Conservation (phyloP, 2,329 filamentous ascomycete species). For the Dothideomycetes sp. region DNA sequence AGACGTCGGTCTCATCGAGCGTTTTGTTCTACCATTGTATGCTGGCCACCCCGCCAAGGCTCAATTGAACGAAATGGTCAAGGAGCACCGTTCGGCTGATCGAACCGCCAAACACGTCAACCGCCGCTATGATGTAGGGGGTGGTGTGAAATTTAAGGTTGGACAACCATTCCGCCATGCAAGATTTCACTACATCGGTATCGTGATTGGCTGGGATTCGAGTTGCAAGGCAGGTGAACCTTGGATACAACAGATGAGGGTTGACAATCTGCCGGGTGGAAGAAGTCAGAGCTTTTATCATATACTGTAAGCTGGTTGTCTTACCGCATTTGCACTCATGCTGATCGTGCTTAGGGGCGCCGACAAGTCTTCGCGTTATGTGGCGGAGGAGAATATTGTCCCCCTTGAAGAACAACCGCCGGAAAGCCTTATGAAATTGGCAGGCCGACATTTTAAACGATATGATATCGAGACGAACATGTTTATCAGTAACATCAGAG, state of each 20-base stretch:
- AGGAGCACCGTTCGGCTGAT: constrained; percentile 46
- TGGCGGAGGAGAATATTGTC: constrained; percentile 72
- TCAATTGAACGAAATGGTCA: constrained; percentile 41
- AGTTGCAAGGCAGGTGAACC: constrained; percentile 47
- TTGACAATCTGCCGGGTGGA: constrained; percentile 49
- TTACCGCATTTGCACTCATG: constrained; percentile 4
- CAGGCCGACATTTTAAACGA: constrained; percentile 79
- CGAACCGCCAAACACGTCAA: constrained; percentile 36
- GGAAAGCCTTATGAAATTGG: constrained; percentile 53
- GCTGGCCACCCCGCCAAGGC: constrained; percentile 40
- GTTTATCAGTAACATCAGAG: constrained; percentile 75
- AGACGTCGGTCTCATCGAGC: constrained; percentile 60
- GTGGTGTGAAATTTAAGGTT: constrained; percentile 52
- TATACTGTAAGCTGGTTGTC: constrained; percentile 57
- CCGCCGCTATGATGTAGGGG: constrained; percentile 2
- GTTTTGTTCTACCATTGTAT: constrained; percentile 55
- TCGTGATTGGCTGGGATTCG: constrained; percentile 80
- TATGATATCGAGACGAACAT: constrained; percentile 56
- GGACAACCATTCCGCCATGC: constrained; percentile 79
- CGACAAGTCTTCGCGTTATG: constrained; percentile 60
- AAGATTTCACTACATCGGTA: constrained; percentile 66
- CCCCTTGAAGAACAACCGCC: constrained; percentile 42
- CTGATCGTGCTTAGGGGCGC: constrained; percentile 38
- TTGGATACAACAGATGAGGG: constrained; percentile 53
- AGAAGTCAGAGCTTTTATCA: constrained; percentile 69